Percentiles rank a stretch among this genome's conserved stretches.
Conservation (phyloP, 805 yeast species). For the Saccharomycopsis sp. region DNA sequence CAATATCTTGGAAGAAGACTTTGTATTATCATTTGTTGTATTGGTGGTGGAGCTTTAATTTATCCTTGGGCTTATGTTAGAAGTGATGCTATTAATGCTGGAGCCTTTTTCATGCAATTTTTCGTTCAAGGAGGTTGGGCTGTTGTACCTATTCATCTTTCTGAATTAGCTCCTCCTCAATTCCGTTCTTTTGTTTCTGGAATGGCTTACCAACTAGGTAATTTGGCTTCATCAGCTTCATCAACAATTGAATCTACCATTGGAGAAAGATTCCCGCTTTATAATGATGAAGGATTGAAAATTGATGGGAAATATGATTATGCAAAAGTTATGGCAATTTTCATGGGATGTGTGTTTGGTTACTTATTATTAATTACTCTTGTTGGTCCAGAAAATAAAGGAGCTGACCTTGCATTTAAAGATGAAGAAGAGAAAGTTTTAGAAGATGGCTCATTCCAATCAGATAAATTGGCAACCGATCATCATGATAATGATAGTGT, state of each 20-base stretch:
- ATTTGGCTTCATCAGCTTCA: slow-evolving; percentile 60
- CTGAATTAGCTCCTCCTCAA: slow-evolving; percentile 57
- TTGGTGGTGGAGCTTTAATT: slow-evolving; percentile 47
- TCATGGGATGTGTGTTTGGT: slow-evolving; percentile 55
- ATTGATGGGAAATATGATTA: slow-evolving; percentile 36
- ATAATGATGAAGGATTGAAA: slow-evolving; percentile 23
- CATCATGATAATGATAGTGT: too few species aligned
- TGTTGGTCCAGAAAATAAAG: slow-evolving; percentile 45
- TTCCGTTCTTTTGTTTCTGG: slow-evolving; percentile 55
- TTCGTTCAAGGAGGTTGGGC: slow-evolving; percentile 73
- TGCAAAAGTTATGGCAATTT: slow-evolving; percentile 62
- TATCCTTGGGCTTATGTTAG: slow-evolving; percentile 50
- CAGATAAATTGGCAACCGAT: neutral
- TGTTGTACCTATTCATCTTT: slow-evolving; percentile 52
- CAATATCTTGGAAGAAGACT: slow-evolving; percentile 53
- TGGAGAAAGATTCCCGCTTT: slow-evolving; percentile 49
- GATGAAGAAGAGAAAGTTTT: neutral
- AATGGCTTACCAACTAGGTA: slow-evolving; percentile 60
- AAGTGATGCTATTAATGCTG: slow-evolving; percentile 33
- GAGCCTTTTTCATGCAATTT: slow-evolving; percentile 53
- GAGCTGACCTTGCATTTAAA: slow-evolving; percentile 1
- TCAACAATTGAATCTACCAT: slow-evolving; percentile 60
- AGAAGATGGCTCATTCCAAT: neutral
- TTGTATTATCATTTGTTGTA: slow-evolving; percentile 38
- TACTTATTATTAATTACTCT: slow-evolving; percentile 37